Conservation (phyloP, 169 alveolate genomes). For the Eimeria sp. region DNA sequence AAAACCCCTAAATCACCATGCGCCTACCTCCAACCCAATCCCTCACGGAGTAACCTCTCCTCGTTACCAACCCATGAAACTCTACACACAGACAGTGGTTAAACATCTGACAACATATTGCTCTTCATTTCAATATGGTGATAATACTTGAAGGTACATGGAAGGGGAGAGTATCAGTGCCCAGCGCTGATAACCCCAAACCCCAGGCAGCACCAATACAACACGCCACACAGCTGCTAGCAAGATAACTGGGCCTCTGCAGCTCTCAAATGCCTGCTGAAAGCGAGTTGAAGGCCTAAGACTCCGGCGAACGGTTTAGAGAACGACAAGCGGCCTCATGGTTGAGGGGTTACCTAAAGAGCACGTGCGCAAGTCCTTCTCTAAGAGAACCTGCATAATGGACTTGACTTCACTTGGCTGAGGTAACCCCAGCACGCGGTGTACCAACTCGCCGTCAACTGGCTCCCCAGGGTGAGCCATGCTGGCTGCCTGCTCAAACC, state of each 20-base stretch:
- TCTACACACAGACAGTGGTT: constrained; percentile 22
- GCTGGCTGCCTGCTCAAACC: constrained; percentile 62
- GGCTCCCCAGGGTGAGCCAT: constrained; percentile 78
- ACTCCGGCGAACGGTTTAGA: background rate
- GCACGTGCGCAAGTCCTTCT: constrained; percentile 37
- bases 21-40: constrained; percentile 77
- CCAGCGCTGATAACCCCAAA: background rate
- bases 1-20: background rate
- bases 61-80: constrained; percentile 50
- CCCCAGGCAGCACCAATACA: background rate
- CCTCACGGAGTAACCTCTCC: constrained; percentile 67
- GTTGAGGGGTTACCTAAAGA: background rate
- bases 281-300: background rate
- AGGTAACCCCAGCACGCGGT: constrained; percentile 77
- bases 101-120: background rate
- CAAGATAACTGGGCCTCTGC: background rate
- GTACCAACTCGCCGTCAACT: constrained; percentile 68
- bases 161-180: background rate
- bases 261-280: background rate
- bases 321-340: too few relatives aligned
- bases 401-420: constrained; percentile 72
- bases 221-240: background rate
- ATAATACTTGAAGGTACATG: background rate
- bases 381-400: constrained; percentile 47
- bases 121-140: background rate